These are phyloP conservation scores for Cryptosporidium andersoni DNA, from an alignment of 169 alveolate genomes.

Conservation along the genomic window DNA sequence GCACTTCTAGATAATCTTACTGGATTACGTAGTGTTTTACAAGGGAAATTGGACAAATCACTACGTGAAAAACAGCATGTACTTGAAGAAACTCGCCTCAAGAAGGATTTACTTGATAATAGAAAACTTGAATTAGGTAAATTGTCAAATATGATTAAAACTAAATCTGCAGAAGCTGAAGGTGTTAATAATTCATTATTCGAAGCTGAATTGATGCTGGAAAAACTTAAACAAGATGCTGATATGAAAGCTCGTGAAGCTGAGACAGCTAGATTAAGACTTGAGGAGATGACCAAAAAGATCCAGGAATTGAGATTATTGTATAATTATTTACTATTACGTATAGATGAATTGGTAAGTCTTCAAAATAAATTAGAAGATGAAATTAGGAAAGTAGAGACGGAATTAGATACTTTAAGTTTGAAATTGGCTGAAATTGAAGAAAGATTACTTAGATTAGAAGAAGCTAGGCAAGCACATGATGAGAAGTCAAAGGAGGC, in stretches of 20 bases:
- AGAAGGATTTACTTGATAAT: background rate
- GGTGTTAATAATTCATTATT: constrained; percentile 13
- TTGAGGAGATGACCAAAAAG: constrained; percentile 14
- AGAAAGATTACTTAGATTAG: constrained; percentile 4
- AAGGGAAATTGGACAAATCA: constrained; percentile 45
- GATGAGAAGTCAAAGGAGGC: constrained; percentile 64
- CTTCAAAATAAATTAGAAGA: constrained; percentile 15
- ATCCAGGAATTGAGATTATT: constrained; percentile 11
- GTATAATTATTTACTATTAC: constrained; percentile 7
- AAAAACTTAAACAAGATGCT: constrained; percentile 1
- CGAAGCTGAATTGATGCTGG: constrained; percentile 26
- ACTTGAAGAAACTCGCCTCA: constrained; percentile 1
- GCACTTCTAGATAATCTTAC: constrained; percentile 1
- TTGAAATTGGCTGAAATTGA: constrained; percentile 14
- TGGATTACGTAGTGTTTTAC: background rate
- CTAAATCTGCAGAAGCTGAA: constrained; percentile 36
- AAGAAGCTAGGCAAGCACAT: constrained; percentile 15
- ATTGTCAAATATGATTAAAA: background rate
- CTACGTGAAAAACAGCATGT: constrained; percentile 1
- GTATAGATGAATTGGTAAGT: background rate
- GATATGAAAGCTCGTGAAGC: constrained; percentile 14
- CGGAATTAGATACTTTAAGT: constrained; percentile 7
- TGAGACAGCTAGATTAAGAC: constrained; percentile 5
- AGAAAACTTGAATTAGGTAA: constrained; percentile 32
- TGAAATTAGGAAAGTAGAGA: constrained; percentile 8